Percentiles rank a stretch among this genome's conserved stretches.
phyloP scores from a whole-genome alignment of 495 filamentous ascomycete genomes.

The Articulospora tetracladia region DNA sequence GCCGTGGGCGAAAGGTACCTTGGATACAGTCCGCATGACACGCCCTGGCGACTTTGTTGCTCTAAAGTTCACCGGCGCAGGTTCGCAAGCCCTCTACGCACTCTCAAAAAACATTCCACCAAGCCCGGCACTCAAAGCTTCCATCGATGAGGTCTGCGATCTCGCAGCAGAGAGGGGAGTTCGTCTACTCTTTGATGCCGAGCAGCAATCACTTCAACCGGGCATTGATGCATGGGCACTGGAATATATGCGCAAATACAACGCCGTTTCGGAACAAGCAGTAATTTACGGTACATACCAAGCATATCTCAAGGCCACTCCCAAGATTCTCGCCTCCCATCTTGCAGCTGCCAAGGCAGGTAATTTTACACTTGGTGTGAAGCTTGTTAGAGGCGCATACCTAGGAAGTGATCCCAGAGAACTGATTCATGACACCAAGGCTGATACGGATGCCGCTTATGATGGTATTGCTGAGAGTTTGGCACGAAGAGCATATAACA shows the following conservation, averaged over 20 bases:
- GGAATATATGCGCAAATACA: constrained; percentile 72
- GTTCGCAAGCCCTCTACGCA: constrained; percentile 63
- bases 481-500: constrained; percentile 40
- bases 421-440: constrained; percentile 75
- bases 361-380: constrained; percentile 78
- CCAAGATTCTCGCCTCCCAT: constrained; percentile 60
- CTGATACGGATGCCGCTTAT: constrained; percentile 70
- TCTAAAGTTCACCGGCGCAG: constrained; percentile 92
- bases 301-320: constrained; percentile 74
- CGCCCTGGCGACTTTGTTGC: constrained; percentile 79
- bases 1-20: constrained; percentile 68
- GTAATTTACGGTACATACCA: constrained; percentile 78
- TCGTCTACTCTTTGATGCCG: constrained; percentile 82
- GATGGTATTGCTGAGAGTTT: constrained; percentile 57
- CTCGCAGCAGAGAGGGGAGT: constrained; percentile 68
- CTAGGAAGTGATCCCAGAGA: constrained; percentile 74
- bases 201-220: constrained; percentile 74
- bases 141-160: constrained; percentile 74
- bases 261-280: constrained; percentile 63
- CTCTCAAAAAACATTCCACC: constrained; percentile 57
- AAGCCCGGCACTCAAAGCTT: constrained; percentile 55
- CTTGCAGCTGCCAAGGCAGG: constrained; percentile 61
- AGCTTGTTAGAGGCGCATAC: constrained; percentile 92
- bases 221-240: constrained; percentile 87
- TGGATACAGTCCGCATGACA: constrained; percentile 73